These are phyloP conservation scores for Datura wrightii DNA, from an alignment of 257 asterid species.

Conservation along the genomic window DNA sequence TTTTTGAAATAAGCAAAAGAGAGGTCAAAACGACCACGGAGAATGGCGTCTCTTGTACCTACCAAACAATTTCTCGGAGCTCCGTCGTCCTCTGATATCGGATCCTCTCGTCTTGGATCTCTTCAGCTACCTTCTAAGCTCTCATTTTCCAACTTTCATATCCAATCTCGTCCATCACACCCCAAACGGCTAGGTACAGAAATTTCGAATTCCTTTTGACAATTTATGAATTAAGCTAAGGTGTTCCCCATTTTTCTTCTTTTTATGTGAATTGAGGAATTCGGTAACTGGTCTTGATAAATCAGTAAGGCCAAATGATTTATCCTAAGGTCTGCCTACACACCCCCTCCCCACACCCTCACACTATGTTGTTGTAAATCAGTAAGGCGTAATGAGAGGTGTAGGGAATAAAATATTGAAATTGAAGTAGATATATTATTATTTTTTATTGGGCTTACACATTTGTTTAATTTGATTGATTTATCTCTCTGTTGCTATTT, in stretches of 20 bases:
- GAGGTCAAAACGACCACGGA: conserved; percentile 30
- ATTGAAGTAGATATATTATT: not conserved
- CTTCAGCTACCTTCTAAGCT: conserved; percentile 52
- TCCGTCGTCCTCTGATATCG: conserved; percentile 49
- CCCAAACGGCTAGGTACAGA: conserved; percentile 68
- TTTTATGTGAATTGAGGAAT: not conserved
- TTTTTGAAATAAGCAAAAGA: not conserved
- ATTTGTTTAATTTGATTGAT: conserved; percentile 20
- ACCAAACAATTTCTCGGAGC: conserved; percentile 72
- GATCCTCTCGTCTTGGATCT: conserved; percentile 62
- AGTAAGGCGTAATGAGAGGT: too few species aligned
- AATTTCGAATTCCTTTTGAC: not conserved
- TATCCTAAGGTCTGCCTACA: too few species aligned
- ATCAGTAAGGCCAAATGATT: too few species aligned
- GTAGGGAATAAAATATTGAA: too few species aligned
- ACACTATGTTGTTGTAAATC: too few species aligned
- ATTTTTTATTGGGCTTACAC: not conserved
- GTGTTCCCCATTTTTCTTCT: not conserved
- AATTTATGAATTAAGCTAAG: not conserved
- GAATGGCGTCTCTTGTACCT: conserved; percentile 60
- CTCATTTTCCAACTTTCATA: conserved; percentile 49
- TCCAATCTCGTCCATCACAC: conserved; percentile 61
- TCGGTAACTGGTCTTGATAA: too few species aligned
- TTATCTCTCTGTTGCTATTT: not conserved
- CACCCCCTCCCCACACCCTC: too few species aligned